A percentile compares a stretch with the other conserved stretches of the same genome.
Evolutionary conservation across 768 basidiomycete species (phyloP).

Genomic region (Phaeotremella fagi): DNA sequence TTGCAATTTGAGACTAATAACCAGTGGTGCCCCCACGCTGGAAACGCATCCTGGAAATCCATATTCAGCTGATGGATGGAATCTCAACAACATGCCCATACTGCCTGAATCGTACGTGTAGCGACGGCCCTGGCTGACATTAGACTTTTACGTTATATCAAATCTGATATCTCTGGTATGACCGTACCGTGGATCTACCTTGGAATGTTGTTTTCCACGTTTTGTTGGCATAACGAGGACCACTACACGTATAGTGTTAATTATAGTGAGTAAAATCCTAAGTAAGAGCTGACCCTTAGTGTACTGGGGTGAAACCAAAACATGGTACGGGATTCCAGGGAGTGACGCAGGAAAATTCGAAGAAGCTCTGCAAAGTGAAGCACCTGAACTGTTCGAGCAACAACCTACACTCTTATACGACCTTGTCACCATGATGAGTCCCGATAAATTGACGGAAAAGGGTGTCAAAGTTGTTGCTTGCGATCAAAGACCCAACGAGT

Average conservation of each 20-base stretch:
- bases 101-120: constrained; percentile 63
- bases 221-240: constrained; percentile 99
- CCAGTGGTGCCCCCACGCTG: constrained; percentile 87
- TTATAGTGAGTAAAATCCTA: constrained; percentile 60
- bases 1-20: not conserved
- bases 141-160: constrained; percentile 82
- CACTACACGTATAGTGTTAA: constrained; percentile 97
- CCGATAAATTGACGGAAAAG: constrained; percentile 73
- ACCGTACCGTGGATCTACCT: constrained; percentile 99
- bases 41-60: constrained; percentile 85
- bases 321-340: constrained; percentile 99
- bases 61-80: constrained; percentile 91
- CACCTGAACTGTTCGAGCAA: constrained; percentile 95
- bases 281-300: constrained; percentile 52
- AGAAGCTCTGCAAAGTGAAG: constrained; percentile 86
- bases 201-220: constrained; percentile 97
- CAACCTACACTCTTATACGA: constrained; percentile 97
- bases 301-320: constrained; percentile 99
- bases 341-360: constrained; percentile 93
- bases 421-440: constrained; percentile 95
- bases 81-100: constrained; percentile 95
- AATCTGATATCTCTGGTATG: constrained; percentile 99
- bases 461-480: constrained; percentile 89
- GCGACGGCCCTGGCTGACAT: not conserved
- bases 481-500: constrained; percentile 95